Base-by-base conservation (phyloP, 1,139 yeast genomes). In the Blastobotrys ciferrii region DNA sequence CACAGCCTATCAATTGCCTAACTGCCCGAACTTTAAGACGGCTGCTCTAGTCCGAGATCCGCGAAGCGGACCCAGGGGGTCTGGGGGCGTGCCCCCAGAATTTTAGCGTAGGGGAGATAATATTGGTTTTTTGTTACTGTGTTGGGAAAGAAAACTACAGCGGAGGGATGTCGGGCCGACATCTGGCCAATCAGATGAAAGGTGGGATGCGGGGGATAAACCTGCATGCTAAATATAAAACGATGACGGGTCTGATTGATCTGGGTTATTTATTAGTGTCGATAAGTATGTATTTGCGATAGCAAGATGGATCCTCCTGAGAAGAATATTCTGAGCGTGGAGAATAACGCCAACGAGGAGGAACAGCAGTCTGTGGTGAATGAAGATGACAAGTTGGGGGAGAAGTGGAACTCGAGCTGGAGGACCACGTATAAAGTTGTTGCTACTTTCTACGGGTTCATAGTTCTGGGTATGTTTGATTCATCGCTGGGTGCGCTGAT, bases 401-500 rank as follows among this genome's bases (percentile, higher is more conserved):
- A 31, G 12, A 31, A n/a, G 14, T 31, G 33, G 33, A 31, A 31
- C 13, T 12, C n/a, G 12, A 13, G 14, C 13, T 31, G 33, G 9
- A 25, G 42, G 25, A 53, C 50, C 28, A 23, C 50, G 4, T 33
- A 31, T 42, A 39, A 46, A 17, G 37, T 52, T 9, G 36, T 36
- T 2, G 46, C 53, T 1, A 47, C 46, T 12, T 50, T 36, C 39
- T 53, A 48, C 35, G 51, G 48, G 11, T 53, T 53, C 35, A 41
- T 53, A 5, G 46, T 53, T 13, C 30, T 50, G 13, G 57, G 55
- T 2, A 53, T 53, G 55, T 49, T 47, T 19, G 63, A 59, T 43
- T 51, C 61, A 6, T 53, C 62, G 6, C 43, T 55, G 4, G 63
- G 63, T 5, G 61, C 50, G 1, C 50, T 59, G 32, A 49, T 59